phyloP scores from a whole-genome alignment of 2,329 filamentous ascomycete genomes.

The Eurotiales sp. region DNA sequence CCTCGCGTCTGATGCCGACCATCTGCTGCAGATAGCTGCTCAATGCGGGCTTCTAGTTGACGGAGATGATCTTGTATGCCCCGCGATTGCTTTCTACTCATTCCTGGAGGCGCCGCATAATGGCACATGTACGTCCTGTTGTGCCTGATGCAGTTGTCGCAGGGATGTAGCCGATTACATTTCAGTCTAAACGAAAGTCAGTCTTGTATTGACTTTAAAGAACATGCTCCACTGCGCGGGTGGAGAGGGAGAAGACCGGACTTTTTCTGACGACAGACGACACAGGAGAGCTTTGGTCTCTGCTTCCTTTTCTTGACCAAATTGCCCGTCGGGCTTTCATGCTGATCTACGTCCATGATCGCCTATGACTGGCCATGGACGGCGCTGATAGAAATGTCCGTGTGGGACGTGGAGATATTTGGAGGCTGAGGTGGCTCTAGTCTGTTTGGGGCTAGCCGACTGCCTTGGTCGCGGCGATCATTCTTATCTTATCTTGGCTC shows the following conservation, averaged over 20 bases:
- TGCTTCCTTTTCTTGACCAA: constrained; percentile 14
- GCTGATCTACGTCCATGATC: neutral
- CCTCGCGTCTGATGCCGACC: neutral
- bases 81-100: constrained; percentile 15
- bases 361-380: neutral
- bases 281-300: constrained; percentile 14
- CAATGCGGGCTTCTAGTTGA: constrained; percentile 14
- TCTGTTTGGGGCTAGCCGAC: no score
- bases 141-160: constrained; percentile 4
- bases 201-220: no score
- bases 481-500: no score
- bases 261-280: constrained; percentile 20
- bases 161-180: constrained; percentile 2
- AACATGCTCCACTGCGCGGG: neutral
- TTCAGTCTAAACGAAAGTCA: neutral
- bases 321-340: neutral
- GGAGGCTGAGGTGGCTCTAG: no score
- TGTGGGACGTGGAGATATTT: no score
- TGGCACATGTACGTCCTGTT: constrained; percentile 16
- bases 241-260: constrained; percentile 2
- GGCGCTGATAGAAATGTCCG: neutral
- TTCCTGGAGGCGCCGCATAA: constrained; percentile 13
- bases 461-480: no score
- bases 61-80: constrained; percentile 18
- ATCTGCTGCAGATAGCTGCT: neutral